A percentile compares a stretch with the other conserved stretches of the same genome.
Evolutionary conservation across 164 flowering plant species (phyloP).

Genomic region (Warburgia ugandensis): DNA sequence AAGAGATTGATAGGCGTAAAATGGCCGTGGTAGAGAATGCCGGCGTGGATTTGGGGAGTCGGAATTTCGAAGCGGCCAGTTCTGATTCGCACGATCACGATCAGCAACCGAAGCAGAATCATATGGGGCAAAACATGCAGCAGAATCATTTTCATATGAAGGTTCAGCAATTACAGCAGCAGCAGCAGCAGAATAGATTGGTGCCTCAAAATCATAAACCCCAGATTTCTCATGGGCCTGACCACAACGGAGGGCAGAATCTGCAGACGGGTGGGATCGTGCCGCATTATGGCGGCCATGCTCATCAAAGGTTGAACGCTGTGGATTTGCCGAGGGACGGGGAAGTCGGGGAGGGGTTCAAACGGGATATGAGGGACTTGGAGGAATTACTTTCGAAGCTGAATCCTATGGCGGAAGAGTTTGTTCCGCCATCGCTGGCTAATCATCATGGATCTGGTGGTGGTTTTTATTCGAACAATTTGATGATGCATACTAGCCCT

Average conservation of each 20-base stretch:
- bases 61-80: slow-evolving; percentile 22
- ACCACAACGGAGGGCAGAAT: slow-evolving; percentile 3
- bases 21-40: slow-evolving; percentile 64
- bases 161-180: slow-evolving; percentile 16
- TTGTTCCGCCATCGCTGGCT: slow-evolving; percentile 65
- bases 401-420: slow-evolving; percentile 88
- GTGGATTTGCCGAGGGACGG: slow-evolving; percentile 23
- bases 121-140: slow-evolving; percentile 10
- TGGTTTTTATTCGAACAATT: slow-evolving; percentile 24
- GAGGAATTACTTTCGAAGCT: slow-evolving; percentile 78
- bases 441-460: slow-evolving; percentile 18
- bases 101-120: slow-evolving; percentile 17
- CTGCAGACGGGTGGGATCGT: slow-evolving; percentile 5
- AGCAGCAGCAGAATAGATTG: slow-evolving; percentile 2
- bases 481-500: slow-evolving; percentile 11
- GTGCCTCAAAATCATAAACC: slow-evolving; percentile 3
- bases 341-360: slow-evolving; percentile 33
- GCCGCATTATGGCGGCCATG: slow-evolving; percentile 9
- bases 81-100: slow-evolving; percentile 17
- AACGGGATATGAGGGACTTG: slow-evolving; percentile 70
- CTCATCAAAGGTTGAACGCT: slow-evolving; percentile 11
- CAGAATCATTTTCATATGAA: slow-evolving; percentile 13
- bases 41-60: slow-evolving; percentile 28
- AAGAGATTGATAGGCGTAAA: too few species aligned
- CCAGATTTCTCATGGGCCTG: slow-evolving; percentile 4